Conservation (phyloP, 2,329 filamentous ascomycete species). For the Epichloe brachyelytri region DNA sequence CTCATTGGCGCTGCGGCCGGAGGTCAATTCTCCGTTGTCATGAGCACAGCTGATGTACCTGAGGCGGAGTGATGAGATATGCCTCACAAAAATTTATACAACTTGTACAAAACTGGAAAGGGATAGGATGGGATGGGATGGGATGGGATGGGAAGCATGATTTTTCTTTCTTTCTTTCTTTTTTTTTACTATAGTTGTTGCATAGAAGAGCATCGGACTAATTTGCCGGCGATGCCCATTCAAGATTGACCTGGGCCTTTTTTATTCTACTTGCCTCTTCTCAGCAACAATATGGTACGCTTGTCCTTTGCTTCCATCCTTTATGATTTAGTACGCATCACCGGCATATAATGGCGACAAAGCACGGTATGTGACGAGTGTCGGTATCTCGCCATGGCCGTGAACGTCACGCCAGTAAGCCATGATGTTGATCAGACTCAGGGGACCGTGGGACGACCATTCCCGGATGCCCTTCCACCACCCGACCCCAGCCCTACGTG, state of each 20-base stretch:
- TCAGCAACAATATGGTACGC: constrained; percentile 35
- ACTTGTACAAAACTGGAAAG: background rate
- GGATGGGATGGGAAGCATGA: background rate
- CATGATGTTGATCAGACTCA: constrained; percentile 62
- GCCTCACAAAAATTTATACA: background rate
- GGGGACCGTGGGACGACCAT: constrained; percentile 71
- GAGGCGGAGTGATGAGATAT: background rate
- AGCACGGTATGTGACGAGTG: constrained; percentile 38
- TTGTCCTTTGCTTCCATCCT: constrained; percentile 19
- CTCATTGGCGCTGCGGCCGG: constrained; percentile 74
- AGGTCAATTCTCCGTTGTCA: constrained; percentile 66
- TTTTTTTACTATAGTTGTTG: background rate
- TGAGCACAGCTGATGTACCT: constrained; percentile 23
- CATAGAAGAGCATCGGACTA: background rate
- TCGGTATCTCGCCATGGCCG: constrained; percentile 4
- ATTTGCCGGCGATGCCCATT: background rate
- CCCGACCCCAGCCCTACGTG: constrained; percentile 33
- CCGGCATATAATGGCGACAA: constrained; percentile 57
- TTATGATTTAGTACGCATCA: constrained; percentile 44
- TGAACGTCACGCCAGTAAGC: constrained; percentile 49
- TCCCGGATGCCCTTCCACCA: constrained; percentile 54
- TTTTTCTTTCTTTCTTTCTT: background rate
- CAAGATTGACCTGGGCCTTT: background rate
- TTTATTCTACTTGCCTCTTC: constrained; percentile 11
- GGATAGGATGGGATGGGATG: background rate